A percentile compares a stretch with the other conserved stretches of the same genome.
Conservation (phyloP, 1,284 basidiomycete genomes). For the Naganishia cerealis region DNA sequence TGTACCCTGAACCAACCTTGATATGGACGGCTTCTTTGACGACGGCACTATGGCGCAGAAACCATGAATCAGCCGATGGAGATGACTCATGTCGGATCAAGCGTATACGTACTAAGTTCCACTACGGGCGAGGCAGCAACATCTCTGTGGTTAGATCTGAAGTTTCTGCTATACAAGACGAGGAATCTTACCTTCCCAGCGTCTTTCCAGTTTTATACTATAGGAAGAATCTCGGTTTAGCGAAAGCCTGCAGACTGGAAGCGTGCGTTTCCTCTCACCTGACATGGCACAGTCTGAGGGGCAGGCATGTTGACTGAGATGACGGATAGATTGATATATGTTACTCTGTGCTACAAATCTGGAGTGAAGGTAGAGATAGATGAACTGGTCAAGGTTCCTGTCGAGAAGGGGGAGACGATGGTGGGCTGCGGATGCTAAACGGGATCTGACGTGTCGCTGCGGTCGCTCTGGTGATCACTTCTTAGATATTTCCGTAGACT, state of each 20-base stretch:
- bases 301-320: slow-evolving; percentile 22
- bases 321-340: background rate
- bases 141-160: slow-evolving; percentile 21
- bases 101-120: slow-evolving; percentile 49
- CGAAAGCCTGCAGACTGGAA: background rate
- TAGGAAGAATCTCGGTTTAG: background rate
- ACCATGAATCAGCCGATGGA: slow-evolving; percentile 37
- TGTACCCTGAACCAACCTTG: slow-evolving; percentile 64
- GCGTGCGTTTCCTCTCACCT: slow-evolving; percentile 54
- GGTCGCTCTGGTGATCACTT: no score
- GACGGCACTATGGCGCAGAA: slow-evolving; percentile 54
- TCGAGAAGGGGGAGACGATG: background rate
- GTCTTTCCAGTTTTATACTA: slow-evolving; percentile 92
- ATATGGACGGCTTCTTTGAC: slow-evolving; percentile 89
- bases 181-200: slow-evolving; percentile 86
- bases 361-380: background rate
- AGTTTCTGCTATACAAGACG: slow-evolving; percentile 67
- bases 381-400: background rate
- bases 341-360: background rate
- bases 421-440: background rate
- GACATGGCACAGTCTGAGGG: slow-evolving; percentile 62
- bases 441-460: no score
- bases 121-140: slow-evolving; percentile 35
- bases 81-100: background rate
- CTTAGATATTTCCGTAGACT: no score